Base-by-base conservation (phyloP, 768 basidiomycete species). In the Agaricus sinodeliciosus region DNA sequence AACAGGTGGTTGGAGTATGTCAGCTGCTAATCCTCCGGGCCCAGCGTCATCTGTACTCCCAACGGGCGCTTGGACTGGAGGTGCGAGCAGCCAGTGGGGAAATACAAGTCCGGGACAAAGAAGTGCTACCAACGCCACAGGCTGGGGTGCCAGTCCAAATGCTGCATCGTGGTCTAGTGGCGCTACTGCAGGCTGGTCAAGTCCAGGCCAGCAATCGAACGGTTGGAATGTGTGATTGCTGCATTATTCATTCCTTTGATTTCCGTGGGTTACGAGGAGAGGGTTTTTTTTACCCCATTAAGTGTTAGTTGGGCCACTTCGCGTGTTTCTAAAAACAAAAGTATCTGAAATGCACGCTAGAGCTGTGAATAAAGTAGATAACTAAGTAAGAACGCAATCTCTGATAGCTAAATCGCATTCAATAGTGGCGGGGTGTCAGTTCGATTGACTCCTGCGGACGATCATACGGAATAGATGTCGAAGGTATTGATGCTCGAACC, bases 161-260 rank as follows among this genome's bases (percentile, higher is more conserved):
- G 43, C 48, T 26, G 42, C 31, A 4, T 39, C 41, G n/a, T 52
- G 51, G 48, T 43, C 51, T n/a, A 42, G 49, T 40, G 51, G 55
- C 27, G 44, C 48, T 5, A 57, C 50, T 41, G 50, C 56, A 13
- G 54, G 56, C 25, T 50, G 52, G 41, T 50, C 56, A 27, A 57
- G 53, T 54, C 56, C 56, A 25, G 59, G 58, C 73, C 77, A 65
- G 51, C 77, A 75, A 49, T 60, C 77, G 15, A 77, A 77, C 58
- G 81, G 81, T 15, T 84, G 82, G 82, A 80, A 73, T 54, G 66
- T 72, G 26, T 77, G 63, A 40, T 54, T 39, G 37, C 37, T 39
- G 8, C 5, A 12, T 16, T 31, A 8, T 11, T 31, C 7, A 8
- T 31, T 31, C n/a, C n/a, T n/a, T n/a, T n/a, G n/a, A n/a, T n/a